A percentile compares a stretch with the other conserved stretches of the same genome.
phyloP scores from a whole-genome alignment of 352 stramenopile genomes.

The Elongisporangium senticosum region DNA sequence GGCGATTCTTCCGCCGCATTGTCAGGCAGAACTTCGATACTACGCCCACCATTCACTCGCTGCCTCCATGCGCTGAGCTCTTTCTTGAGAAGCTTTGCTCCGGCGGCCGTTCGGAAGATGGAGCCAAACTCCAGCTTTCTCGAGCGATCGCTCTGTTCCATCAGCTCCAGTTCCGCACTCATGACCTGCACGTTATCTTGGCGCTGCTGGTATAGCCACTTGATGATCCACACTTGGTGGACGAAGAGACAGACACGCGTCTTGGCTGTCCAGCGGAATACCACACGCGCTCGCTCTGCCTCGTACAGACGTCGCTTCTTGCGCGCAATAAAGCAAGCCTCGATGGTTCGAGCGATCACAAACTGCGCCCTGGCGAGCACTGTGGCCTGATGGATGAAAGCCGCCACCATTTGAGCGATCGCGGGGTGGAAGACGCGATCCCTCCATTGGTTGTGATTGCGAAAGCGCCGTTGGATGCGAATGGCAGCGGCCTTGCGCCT shows the following conservation, averaged over 20 bases:
- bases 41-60: background rate
- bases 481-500: constrained; percentile 18
- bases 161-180: constrained; percentile 14
- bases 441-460: constrained; percentile 16
- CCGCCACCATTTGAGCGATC: constrained; percentile 9
- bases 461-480: constrained; percentile 24
- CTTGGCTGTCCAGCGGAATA: constrained; percentile 33
- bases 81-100: constrained; percentile 26
- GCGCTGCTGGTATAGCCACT: constrained; percentile 30
- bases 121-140: constrained; percentile 19
- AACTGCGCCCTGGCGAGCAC: constrained; percentile 6
- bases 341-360: constrained; percentile 11
- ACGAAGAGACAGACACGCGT: constrained; percentile 39
- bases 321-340: constrained; percentile 9
- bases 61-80: constrained; percentile 25
- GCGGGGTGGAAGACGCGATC: constrained; percentile 11
- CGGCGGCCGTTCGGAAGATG: constrained; percentile 27
- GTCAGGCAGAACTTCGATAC: background rate
- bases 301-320: constrained; percentile 8
- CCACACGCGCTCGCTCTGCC: constrained; percentile 10
- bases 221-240: constrained; percentile 25
- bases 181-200: constrained; percentile 19
- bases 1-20: background rate
- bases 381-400: constrained; percentile 7
- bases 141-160: constrained; percentile 19